A percentile compares a stretch with the other conserved stretches of the same genome.
phyloP scores from a whole-genome alignment of 352 stramenopile species.

The Globisporangium camurandrum region DNA sequence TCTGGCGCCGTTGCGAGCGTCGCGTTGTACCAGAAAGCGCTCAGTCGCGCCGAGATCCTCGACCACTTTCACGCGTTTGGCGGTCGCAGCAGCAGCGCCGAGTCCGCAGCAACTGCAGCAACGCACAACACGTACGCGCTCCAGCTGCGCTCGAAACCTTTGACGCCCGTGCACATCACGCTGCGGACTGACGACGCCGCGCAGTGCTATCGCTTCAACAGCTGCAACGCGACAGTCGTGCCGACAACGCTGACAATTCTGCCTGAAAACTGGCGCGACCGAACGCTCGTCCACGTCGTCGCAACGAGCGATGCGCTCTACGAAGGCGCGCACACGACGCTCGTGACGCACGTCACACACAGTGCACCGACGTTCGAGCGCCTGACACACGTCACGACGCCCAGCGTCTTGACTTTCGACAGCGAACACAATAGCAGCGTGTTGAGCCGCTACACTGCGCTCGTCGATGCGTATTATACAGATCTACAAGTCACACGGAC shows the following conservation, averaged over 20 bases:
- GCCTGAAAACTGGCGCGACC: slow-evolving; percentile 33
- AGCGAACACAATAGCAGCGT: slow-evolving; percentile 1
- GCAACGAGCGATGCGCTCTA: slow-evolving; percentile 55
- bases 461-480: slow-evolving; percentile 21
- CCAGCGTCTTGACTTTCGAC: not conserved
- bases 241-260: slow-evolving; percentile 33
- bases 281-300: slow-evolving; percentile 32
- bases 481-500: slow-evolving; percentile 16
- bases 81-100: slow-evolving; percentile 20
- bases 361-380: slow-evolving; percentile 27
- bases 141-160: slow-evolving; percentile 31
- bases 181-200: slow-evolving; percentile 40
- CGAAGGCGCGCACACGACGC: slow-evolving; percentile 30
- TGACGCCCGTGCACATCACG: slow-evolving; percentile 37
- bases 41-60: slow-evolving; percentile 28
- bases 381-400: slow-evolving; percentile 18
- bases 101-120: slow-evolving; percentile 8
- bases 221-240: slow-evolving; percentile 53
- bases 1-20: slow-evolving; percentile 31
- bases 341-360: slow-evolving; percentile 20
- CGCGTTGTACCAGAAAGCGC: slow-evolving; percentile 43
- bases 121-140: slow-evolving; percentile 54
- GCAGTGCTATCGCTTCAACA: slow-evolving; percentile 62
- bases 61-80: slow-evolving; percentile 75
- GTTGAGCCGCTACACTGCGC: slow-evolving; percentile 7